phyloP scores from a whole-genome alignment of 2,329 filamentous ascomycete genomes.

The Chaetomium olivaceum region DNA sequence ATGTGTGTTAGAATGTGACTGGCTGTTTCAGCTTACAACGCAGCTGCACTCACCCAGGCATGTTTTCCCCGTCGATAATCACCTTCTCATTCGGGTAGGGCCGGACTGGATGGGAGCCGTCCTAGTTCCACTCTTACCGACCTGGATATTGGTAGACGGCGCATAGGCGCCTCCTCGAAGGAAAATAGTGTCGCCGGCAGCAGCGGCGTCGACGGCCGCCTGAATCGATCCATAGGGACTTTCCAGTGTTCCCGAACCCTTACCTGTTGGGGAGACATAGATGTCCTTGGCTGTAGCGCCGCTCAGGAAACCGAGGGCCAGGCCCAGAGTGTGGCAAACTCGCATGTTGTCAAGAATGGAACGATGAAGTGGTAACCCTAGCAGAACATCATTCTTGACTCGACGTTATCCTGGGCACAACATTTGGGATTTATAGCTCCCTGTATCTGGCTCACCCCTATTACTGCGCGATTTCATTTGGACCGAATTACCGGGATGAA shows the following conservation, averaged over 20 bases:
- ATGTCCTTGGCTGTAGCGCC: neutral
- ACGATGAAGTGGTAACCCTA: neutral
- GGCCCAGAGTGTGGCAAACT: neutral
- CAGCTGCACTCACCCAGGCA: conserved; percentile 1
- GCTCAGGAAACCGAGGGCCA: neutral
- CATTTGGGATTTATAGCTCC: neutral
- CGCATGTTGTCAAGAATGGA: neutral
- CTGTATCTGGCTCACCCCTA: neutral
- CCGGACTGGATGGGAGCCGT: neutral
- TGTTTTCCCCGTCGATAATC: neutral
- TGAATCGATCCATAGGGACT: conserved; percentile 6
- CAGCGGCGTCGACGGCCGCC: conserved; percentile 6
- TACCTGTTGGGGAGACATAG: conserved; percentile 5
- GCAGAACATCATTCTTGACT: neutral
- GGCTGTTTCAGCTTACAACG: neutral
- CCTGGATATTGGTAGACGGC: conserved; percentile 5
- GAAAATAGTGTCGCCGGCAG: conserved; percentile 8
- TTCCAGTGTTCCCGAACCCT: conserved; percentile 2
- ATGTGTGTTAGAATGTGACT: neutral
- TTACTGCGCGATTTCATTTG: neutral
- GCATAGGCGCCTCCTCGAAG: conserved; percentile 11
- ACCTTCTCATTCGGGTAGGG: conserved; percentile 9
- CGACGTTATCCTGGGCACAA: neutral
- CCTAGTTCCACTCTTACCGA: conserved; percentile 3
- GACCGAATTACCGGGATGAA: neutral